Base-by-base conservation (phyloP, 2,329 filamentous ascomycete genomes). In the Penicillium hesseltinei region DNA sequence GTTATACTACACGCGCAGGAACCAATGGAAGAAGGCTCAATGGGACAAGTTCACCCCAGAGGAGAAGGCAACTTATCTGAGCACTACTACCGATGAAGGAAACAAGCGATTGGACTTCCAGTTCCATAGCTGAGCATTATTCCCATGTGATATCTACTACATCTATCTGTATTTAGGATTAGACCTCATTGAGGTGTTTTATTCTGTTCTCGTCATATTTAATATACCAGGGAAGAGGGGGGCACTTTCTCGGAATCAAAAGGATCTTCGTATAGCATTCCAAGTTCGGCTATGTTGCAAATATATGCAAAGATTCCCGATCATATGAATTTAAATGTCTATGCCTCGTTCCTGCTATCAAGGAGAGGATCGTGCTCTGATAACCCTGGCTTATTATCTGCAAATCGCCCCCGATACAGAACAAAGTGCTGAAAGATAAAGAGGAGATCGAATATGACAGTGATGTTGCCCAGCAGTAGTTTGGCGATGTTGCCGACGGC, bases 51-150 rank as follows among this genome's bases (percentile, higher is more conserved):
- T 83, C 77, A 76, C 71, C 1, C 62, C 73, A 35, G 74, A 80
- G 64, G 75, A 84, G 68, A 76, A 78, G 67, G 73, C 77, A 29
- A 67, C 78, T 1, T 85, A 84, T 57, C 57, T 81, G 3, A 63
- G 76, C 35, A 81, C 77, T 29, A 82, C 80, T 0, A 78, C 71
- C 4, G 82, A 84, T 57, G 74, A 83, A 65, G 82, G 82, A 0
- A 78, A 78, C 57, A 81, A 84, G 70, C 75, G 82, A 47, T 67
- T 83, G 53, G 81, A 84, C 62, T 84, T 84, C 64, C 68, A 79
- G 19, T 84, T 84, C 59, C 77, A 69, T 11, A 79, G 81, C 61
- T 82, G 15, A 43, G 13, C 21, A 5, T 8, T n/a, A 7, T n/a
- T 25, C 8, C 8, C 9, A 27, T 10, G 13, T 23, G 23, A 27